Evolutionary conservation across 345 rosid genomes (phyloP), one percentile per base, ranked within the genome.

Genomic region (Moricandia arvensis): DNA sequence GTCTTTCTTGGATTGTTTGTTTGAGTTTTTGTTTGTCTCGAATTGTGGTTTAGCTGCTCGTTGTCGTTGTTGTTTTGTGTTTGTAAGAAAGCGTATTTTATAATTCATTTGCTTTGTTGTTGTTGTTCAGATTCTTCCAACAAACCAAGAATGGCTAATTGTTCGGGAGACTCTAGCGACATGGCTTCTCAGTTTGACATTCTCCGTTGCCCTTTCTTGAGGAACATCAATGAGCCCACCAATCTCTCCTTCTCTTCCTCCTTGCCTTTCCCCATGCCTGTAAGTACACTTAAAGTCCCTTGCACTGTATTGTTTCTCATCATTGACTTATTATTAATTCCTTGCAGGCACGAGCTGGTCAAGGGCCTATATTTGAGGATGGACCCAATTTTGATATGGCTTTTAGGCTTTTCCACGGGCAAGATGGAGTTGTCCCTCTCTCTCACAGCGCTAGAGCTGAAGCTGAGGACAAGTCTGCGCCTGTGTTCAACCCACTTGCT

Each of bases 311-410:
- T 45, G 51, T 45, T 45, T 45, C 49, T 45, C 53, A n/a, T 45
- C 17, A 45, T n/a, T 45, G 8, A 45, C 53, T 13, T 45, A 1
- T n/a, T 43, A 3, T 18, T 0, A 18, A 9, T 74, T 34, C 71
- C 59, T 31, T 49, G 2, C 61, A 90, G 96, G 84, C 68, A 2
- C 89, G 86, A 37, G 80, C 84, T 15, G 88, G 86, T 47, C 88
- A 86, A 82, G 98, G 96, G 62, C 98, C 98, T 2, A 94, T 94
- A 51, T 94, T 94, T 71, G 98, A 94, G 85, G 99, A 94, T 88
- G 99, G 93, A 21, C 97, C 96, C 62, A 91, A 90, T 86, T 94
- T 91, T 82, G 97, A 91, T 49, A 87, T 81, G 83, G 90, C 97
- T 7, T 91, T 91, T 83, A 88, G 91, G 86, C 87, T 94, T 74